phyloP scores from a whole-genome alignment of 2,329 filamentous ascomycete genomes.

The Xylaria sp. region DNA sequence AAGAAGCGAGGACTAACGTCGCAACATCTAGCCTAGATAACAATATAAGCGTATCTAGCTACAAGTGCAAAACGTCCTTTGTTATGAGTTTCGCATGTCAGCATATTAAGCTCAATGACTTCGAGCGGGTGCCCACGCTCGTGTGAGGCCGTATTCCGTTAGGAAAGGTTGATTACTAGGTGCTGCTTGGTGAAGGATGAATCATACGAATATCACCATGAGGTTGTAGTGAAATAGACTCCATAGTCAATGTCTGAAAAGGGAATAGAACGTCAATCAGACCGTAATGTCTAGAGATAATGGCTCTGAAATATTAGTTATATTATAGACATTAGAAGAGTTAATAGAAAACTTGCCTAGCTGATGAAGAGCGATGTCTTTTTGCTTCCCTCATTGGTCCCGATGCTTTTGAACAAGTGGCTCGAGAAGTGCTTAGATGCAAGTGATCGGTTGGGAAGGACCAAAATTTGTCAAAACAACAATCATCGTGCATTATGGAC shows the following conservation, averaged over 20 bases:
- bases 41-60: conserved; percentile 2
- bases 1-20: background rate
- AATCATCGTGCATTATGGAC: background rate
- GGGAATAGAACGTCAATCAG: background rate
- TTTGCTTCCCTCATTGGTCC: background rate
- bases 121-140: background rate
- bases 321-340: background rate
- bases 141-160: background rate
- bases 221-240: background rate
- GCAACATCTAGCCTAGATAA: background rate
- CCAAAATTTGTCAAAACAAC: background rate
- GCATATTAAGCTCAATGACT: background rate
- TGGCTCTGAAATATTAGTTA: background rate
- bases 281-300: background rate
- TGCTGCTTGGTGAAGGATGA: background rate
- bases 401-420: background rate
- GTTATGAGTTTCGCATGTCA: background rate
- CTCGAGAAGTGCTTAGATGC: background rate
- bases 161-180: background rate
- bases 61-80: background rate
- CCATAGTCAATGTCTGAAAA: background rate
- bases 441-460: no score
- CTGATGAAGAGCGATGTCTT: background rate
- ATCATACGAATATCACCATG: background rate
- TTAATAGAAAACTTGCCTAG: background rate